Evolutionary conservation across 2,329 filamentous ascomycete species (phyloP), one percentile per base, ranked within the genome.

Genomic region (Pseudogymnoascus sp.): DNA sequence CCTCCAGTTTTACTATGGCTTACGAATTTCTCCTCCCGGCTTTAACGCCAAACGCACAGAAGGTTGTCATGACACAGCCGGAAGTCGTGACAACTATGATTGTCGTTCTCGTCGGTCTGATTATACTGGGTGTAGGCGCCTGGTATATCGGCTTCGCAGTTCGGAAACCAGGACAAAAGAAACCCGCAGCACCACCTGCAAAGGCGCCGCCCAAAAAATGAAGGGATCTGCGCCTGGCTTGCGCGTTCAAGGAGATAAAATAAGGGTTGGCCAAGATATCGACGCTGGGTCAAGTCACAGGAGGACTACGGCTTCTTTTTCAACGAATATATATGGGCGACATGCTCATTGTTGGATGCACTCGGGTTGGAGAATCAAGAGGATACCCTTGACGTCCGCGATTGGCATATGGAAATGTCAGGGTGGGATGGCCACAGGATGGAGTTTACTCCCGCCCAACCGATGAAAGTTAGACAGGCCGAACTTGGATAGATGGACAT

Each of bases 11-110:
- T 11, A n/a, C 16, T 33, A 54, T 54, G 47, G 47, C 47, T 14
- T 54, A 54, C 47, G 47, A 54, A 54, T 54, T 54, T n/a, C 47
- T 54, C 12, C 47, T 54, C 8, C 47, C 47, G n/a, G 47, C 47
- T 5, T 33, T 54, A 12, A 54, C 47, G 28, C 47, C 47, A 33
- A 54, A 20, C 47, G 47, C 47, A 33, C 47, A 54, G 9, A 54
- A 54, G 28, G 47, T 54, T 54, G 47, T 54, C 28, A 25, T 9
- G n/a, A 54, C 47, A 33, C 47, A 54, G n/a, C 47, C 47, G 9
- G 47, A 54, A 54, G 28, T 54, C 6, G 47, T 54, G n/a, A 54
- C 47, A 54, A 54, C 47, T 9, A 6, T 54, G 47, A 54, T 54
- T 54, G 8, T 54, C 47, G 47, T 54, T 12, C 47, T 54, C n/a